Percentiles rank a stretch among this genome's conserved stretches.
phyloP scores from a whole-genome alignment of 306 rosid species.

The Luffa aegyptiaca region DNA sequence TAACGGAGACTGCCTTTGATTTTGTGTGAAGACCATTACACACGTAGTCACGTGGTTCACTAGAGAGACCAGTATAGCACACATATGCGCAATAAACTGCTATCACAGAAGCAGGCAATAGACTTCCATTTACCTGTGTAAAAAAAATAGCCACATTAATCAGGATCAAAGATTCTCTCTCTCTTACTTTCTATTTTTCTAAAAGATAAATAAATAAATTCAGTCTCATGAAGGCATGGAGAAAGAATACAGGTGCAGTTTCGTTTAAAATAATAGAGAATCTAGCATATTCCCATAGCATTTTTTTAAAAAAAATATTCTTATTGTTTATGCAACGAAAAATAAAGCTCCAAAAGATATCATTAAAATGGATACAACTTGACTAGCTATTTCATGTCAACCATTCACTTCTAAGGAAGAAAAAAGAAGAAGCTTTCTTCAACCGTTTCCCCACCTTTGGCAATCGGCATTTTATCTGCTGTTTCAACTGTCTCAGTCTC shows the following conservation, averaged over 20 bases:
- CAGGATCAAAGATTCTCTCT: background rate
- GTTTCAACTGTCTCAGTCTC: background rate
- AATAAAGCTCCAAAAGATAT: background rate
- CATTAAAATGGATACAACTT: background rate
- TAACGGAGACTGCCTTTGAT: conserved; percentile 49
- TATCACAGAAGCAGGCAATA: conserved; percentile 91
- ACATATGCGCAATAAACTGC: conserved; percentile 79
- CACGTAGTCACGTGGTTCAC: conserved; percentile 71
- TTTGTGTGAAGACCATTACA: conserved; percentile 80
- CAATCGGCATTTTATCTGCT: background rate
- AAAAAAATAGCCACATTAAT: conserved; percentile 13
- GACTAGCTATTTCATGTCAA: conserved; percentile 7
- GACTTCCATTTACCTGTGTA: conserved; percentile 89
- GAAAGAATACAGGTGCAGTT: background rate
- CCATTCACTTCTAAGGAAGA: background rate
- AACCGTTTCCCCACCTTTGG: background rate
- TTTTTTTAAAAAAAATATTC: background rate
- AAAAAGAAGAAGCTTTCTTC: background rate
- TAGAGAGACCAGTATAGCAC: conserved; percentile 86
- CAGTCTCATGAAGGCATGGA: background rate
- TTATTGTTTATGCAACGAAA: background rate
- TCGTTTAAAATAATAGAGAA: background rate
- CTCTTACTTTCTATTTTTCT: background rate
- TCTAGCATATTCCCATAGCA: background rate
- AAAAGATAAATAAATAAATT: background rate